Evolutionary conservation across 1,139 yeast species (phyloP).

Genomic region (Debaryomyces coudertii): DNA sequence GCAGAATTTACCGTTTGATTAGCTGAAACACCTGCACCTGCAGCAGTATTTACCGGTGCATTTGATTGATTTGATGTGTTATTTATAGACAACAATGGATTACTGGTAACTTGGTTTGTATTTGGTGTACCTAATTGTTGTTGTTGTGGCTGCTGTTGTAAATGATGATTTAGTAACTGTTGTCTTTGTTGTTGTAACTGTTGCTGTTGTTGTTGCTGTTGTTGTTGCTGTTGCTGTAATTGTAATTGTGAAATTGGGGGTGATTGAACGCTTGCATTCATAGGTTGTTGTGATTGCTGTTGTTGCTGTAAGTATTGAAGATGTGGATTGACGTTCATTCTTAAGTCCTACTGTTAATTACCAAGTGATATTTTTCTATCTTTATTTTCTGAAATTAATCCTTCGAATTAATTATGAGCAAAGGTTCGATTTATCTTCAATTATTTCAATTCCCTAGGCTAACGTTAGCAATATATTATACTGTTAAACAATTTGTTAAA

Average conservation of each 20-base stretch:
- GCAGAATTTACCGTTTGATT: conserved; percentile 31
- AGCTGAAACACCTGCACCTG: conserved; percentile 12
- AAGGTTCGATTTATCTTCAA: neutral
- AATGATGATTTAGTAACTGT: conserved; percentile 40
- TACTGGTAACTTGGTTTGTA: conserved; percentile 26
- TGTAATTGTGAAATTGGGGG: conserved; percentile 46
- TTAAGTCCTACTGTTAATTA: neutral
- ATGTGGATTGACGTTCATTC: conserved; percentile 46
- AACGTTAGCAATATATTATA: neutral
- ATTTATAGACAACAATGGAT: conserved; percentile 43
- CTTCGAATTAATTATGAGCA: neutral
- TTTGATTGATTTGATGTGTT: conserved; percentile 20
- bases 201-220: conserved; percentile 19
- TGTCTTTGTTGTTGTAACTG: conserved; percentile 48
- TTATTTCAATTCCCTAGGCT: neutral
- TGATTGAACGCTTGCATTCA: conserved; percentile 31
- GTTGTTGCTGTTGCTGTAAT: conserved; percentile 21
- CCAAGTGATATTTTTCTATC: neutral
- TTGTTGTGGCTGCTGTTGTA: conserved; percentile 30
- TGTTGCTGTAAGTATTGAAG: conserved; percentile 47
- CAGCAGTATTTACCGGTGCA: conserved; percentile 15
- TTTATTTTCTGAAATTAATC: conserved; percentile 7
- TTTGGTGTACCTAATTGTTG: conserved; percentile 27
- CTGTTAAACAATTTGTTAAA: neutral
- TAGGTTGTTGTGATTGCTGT: conserved; percentile 28